Conservation (phyloP, 805 yeast genomes). For the Cyberlindnera lachancei region DNA sequence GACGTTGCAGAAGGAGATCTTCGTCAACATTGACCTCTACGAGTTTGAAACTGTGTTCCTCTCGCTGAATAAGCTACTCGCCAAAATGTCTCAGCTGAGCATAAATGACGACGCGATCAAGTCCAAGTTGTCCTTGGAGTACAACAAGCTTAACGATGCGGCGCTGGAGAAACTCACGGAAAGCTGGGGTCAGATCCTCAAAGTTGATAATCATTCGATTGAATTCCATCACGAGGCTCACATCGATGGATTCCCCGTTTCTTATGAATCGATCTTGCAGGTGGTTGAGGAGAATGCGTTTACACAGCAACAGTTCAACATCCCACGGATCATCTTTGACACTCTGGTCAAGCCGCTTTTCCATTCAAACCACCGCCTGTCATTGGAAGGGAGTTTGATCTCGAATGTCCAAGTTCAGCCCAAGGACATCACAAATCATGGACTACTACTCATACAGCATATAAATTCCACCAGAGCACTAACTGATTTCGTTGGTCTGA, state of each 20-base stretch:
- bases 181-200: constrained; percentile 13
- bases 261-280: constrained; percentile 9
- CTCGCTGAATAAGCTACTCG: constrained; percentile 12
- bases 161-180: constrained; percentile 3
- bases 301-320: constrained; percentile 6
- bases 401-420: neutral
- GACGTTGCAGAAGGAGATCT: constrained; percentile 18
- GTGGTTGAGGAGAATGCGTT: constrained; percentile 7
- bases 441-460: constrained; percentile 1
- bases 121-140: constrained; percentile 6
- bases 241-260: constrained; percentile 12
- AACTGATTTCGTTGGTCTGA: constrained; percentile 13
- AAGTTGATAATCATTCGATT: constrained; percentile 4
- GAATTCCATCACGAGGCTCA: constrained; percentile 13
- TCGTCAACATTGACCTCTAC: constrained; percentile 17
- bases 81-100: constrained; percentile 8
- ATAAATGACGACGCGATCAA: constrained; percentile 4
- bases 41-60: constrained; percentile 20
- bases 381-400: constrained; percentile 5
- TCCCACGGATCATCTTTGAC: constrained; percentile 13
- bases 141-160: constrained; percentile 3
- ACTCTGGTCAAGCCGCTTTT: constrained; percentile 9
- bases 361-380: constrained; percentile 1
- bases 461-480: constrained; percentile 14
- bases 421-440: neutral